Percentiles rank a stretch among this genome's conserved stretches.
phyloP scores from a whole-genome alignment of 139 green algal genomes.

The Volvox reticuliferus region DNA sequence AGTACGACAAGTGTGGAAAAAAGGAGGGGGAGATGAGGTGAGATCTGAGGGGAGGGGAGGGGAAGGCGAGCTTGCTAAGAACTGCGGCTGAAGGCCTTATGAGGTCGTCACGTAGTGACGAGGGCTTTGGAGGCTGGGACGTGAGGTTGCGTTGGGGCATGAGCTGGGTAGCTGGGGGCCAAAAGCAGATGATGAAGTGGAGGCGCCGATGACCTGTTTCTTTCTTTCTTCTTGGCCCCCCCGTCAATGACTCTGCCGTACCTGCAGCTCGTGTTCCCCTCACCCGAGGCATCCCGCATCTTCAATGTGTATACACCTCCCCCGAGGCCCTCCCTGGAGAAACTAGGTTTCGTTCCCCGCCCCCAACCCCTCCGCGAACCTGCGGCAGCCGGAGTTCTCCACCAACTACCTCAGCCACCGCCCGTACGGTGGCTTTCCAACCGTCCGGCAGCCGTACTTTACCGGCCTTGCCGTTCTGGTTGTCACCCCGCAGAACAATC shows the following conservation, averaged over 20 bases:
- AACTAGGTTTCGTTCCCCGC: background rate
- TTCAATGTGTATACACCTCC: background rate
- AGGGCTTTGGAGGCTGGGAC: too few species aligned
- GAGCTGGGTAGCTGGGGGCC: too few species aligned
- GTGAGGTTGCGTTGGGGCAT: too few species aligned
- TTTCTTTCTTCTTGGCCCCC: too few species aligned
- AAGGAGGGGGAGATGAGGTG: background rate
- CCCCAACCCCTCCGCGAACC: background rate
- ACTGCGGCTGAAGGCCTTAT: too few species aligned
- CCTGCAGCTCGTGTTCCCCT: too few species aligned
- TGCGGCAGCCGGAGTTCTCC: constrained; percentile 9
- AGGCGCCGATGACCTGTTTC: too few species aligned
- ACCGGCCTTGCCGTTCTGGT: background rate
- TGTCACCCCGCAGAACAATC: constrained; percentile 16
- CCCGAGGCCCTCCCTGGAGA: too few species aligned
- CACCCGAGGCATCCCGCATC: background rate
- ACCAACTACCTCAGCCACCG: constrained; percentile 2
- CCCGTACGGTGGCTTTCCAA: constrained; percentile 5
- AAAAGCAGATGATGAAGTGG: too few species aligned
- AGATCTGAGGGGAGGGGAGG: background rate
- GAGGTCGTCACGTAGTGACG: too few species aligned
- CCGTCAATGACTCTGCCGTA: background rate
- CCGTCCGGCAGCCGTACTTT: constrained; percentile 30
- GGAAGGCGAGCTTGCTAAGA: background rate
- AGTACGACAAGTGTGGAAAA: background rate